Conservation (phyloP, 805 yeast genomes). For the Phaffomyces antillensis region DNA sequence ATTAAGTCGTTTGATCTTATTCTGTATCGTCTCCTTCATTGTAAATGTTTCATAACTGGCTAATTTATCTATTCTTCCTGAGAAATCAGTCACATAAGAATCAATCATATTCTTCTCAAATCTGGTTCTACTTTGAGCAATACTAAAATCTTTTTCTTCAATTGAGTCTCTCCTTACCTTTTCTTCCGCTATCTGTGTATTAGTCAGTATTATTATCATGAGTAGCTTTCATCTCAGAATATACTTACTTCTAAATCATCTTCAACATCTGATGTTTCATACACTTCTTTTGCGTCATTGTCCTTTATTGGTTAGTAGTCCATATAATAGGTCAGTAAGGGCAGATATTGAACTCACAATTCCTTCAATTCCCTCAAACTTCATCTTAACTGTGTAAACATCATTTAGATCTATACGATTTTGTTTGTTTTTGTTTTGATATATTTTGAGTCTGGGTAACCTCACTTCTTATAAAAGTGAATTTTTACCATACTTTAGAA, state of each 20-base stretch:
- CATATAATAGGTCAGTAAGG: not conserved
- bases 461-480: not conserved
- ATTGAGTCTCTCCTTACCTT: slow-evolving; percentile 19
- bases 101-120: slow-evolving; percentile 25
- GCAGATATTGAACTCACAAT: slow-evolving; percentile 7
- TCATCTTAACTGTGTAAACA: slow-evolving; percentile 1
- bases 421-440: not conserved
- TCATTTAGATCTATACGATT: not conserved
- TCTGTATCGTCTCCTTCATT: slow-evolving; percentile 31
- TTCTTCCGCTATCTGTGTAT: not conserved
- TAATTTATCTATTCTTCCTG: slow-evolving; percentile 26
- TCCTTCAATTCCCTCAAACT: slow-evolving; percentile 16
- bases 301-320: slow-evolving; percentile 12
- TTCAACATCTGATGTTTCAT: slow-evolving; percentile 35
- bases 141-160: slow-evolving; percentile 10
- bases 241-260: slow-evolving; percentile 31
- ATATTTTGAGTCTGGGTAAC: not conserved
- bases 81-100: slow-evolving; percentile 19
- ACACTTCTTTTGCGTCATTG: slow-evolving; percentile 28
- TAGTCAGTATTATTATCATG: not conserved
- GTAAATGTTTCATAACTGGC: slow-evolving; percentile 28
- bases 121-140: slow-evolving; percentile 15
- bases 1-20: slow-evolving; percentile 31
- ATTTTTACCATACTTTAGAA: no score
- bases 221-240: not conserved